Conservation (phyloP, 2,329 filamentous ascomycete species). For the Alternaria hordeiaustralica region DNA sequence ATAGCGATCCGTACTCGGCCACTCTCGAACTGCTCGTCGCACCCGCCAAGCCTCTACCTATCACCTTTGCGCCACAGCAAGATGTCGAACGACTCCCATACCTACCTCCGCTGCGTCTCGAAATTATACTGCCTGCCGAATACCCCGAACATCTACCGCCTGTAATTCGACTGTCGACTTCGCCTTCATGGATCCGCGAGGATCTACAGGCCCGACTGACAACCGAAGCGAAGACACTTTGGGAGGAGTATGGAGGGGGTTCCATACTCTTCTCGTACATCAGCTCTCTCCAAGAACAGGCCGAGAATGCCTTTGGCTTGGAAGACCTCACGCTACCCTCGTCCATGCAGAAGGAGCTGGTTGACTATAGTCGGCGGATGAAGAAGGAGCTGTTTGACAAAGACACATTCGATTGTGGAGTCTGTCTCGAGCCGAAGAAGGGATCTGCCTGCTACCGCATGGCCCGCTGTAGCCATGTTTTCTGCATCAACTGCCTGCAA, state of each 20-base stretch:
- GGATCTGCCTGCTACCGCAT: constrained; percentile 81
- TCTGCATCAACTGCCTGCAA: constrained; percentile 84
- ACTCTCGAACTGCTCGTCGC: constrained; percentile 63
- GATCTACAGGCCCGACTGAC: constrained; percentile 54
- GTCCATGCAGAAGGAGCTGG: constrained; percentile 68
- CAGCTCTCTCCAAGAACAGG: constrained; percentile 64
- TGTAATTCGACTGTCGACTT: constrained; percentile 55
- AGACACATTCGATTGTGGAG: constrained; percentile 84
- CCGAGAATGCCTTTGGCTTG: constrained; percentile 62
- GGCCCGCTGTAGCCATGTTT: constrained; percentile 85
- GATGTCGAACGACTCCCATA: constrained; percentile 59
- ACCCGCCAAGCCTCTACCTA: constrained; percentile 58
- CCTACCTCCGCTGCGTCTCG: constrained; percentile 62
- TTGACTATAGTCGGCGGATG: constrained; percentile 79
- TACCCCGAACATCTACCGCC: constrained; percentile 64
- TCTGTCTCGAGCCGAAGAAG: constrained; percentile 93
- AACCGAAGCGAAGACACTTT: constrained; percentile 58
- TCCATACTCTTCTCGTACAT: constrained; percentile 67
- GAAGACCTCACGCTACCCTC: constrained; percentile 56
- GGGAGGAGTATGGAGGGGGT: constrained; percentile 66
- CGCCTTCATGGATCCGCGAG: constrained; percentile 61
- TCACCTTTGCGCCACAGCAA: constrained; percentile 34
- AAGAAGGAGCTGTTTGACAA: constrained; percentile 78
- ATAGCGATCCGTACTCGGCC: constrained; percentile 52
- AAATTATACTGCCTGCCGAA: constrained; percentile 59